Evolutionary conservation across 352 stramenopile species (phyloP), one percentile per base, ranked within the genome.

Genomic region (Phytopythium montanum): DNA sequence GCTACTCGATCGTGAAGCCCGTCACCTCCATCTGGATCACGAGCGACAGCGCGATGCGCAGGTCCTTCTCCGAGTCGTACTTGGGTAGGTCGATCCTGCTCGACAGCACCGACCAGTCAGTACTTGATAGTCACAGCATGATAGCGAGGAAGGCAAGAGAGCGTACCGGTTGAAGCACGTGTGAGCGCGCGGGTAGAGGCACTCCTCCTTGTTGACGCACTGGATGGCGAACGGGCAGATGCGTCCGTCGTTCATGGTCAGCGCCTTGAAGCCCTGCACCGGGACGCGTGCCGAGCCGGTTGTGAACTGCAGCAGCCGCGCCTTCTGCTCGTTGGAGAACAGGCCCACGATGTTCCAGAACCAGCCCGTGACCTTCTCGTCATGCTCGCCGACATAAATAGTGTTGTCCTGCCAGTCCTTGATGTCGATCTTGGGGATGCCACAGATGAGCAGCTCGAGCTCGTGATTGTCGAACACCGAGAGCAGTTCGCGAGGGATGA

Each of bases 391-490:
- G 45, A 93, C 82, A 81, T 98, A 98, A 73, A 98, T 96, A 56
- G 97, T 99, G 71, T 99, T 96, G 58, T 89, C 88, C 66, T 98
- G 96, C 76, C 97, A 93, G 72, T 99, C 95, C 44, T 90, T 66
- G 52, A 98, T 85, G 69, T 99, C 95, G 59, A 99, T 98, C 54
- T 99, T 93, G 18, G 97, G 97, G 66, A 99, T 93, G 25, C 97
- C 97, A 52, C 94, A 99, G 59, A 99, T 99, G 38, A 99, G 75
- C 28, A 99, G 81, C 69, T 99, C 96, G 31, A 99, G 79, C 69
- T 99, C 96, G 63, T 97, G 90, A 51, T 98, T 90, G 56, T 97
- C 97, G 67, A 99, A 99, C 42, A 99, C 97, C 5, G 92, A 95
- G 19, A 92, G 60, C 23, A 98, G 72, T 66, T 98, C 94, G 44